Base-by-base conservation (phyloP, 306 rosid species). In the Luffa aegyptiaca region DNA sequence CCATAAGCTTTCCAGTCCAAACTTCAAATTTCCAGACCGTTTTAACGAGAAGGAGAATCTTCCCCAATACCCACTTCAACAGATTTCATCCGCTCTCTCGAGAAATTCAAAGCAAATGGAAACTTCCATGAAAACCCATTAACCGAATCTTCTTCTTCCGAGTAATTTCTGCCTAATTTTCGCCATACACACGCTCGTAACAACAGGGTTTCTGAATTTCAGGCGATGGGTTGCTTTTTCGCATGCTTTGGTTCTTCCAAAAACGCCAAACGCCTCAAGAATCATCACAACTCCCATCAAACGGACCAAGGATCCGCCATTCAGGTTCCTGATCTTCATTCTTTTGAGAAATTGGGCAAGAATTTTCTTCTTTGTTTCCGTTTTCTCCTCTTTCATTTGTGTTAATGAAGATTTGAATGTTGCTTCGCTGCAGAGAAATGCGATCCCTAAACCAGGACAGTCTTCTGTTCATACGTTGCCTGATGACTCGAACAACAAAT, bases 211-310 rank as follows among this genome's bases (percentile, higher is more conserved):
- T 39, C 11, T 37, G 45, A 66, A n/a, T 69, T 69, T 3, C 76
- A 11, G 55, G 42, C 5, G 49, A 93, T 92, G 97, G 93, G 93
- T 87, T 92, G 98, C 77, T 89, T 92, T 82, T 89, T 89, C 80
- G 90, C 82, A 18, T 93, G 97, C 80, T 92, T 93, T 89, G 90
- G 96, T 88, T 88, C 91, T 82, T 89, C 92, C 82, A 87, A 86
- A 78, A 83, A 86, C 71, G 82, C 77, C 26, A 90, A 86, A 37
- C 86, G 83, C 80, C 74, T 85, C 70, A 89, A 65, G 5, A 85
- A 76, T 10, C 80, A 57, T 56, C 80, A n/a, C 83, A 83, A 87
- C 49, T 85, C 89, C 76, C 89, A 70, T 57, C 83, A 82, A 44
- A 70, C 79, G 7, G 79, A 80, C 49, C 91, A 83, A 8, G 90